Percentiles rank a stretch among this genome's conserved stretches.
phyloP scores from a whole-genome alignment of 2,329 filamentous ascomycete genomes.

The Chrysoporthe austroafricana region DNA sequence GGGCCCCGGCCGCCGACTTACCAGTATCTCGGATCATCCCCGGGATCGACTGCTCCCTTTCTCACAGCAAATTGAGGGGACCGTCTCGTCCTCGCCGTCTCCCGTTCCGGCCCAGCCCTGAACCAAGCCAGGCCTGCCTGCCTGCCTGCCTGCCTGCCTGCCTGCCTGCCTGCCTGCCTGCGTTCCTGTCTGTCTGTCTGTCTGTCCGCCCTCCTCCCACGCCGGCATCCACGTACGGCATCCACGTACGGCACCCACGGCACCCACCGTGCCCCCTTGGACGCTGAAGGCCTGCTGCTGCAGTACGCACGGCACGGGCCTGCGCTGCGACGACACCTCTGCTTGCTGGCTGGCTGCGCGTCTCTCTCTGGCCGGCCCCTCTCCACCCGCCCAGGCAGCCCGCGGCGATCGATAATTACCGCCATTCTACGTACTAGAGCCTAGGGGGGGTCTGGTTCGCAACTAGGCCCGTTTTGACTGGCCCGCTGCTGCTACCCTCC shows the following conservation, averaged over 20 bases:
- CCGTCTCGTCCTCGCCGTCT: not conserved
- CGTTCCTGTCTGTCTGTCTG: too few relatives aligned
- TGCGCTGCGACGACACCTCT: not conserved
- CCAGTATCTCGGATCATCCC: conserved; percentile 24
- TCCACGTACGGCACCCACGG: too few relatives aligned
- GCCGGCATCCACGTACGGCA: too few relatives aligned
- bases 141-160: too few relatives aligned
- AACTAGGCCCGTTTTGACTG: conserved; percentile 14
- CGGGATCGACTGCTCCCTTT: conserved; percentile 18
- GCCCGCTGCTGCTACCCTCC: not conserved
- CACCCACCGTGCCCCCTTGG: too few relatives aligned
- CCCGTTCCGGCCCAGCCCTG: not conserved
- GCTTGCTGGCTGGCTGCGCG: not conserved
- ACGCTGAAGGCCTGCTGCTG: not conserved
- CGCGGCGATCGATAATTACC: conserved; percentile 25
- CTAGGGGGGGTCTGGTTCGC: conserved; percentile 22
- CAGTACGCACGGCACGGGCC: not conserved
- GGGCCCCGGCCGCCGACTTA: conserved; percentile 12
- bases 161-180: too few relatives aligned
- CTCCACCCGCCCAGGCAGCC: conserved; percentile 22
- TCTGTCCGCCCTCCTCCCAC: too few relatives aligned
- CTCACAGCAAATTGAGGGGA: conserved; percentile 19
- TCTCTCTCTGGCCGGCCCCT: not conserved
- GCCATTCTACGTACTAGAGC: conserved; percentile 19
- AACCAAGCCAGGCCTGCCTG: not conserved